Conservation (phyloP, 2,329 filamentous ascomycete genomes). For the Elsinoe fawcettii region DNA sequence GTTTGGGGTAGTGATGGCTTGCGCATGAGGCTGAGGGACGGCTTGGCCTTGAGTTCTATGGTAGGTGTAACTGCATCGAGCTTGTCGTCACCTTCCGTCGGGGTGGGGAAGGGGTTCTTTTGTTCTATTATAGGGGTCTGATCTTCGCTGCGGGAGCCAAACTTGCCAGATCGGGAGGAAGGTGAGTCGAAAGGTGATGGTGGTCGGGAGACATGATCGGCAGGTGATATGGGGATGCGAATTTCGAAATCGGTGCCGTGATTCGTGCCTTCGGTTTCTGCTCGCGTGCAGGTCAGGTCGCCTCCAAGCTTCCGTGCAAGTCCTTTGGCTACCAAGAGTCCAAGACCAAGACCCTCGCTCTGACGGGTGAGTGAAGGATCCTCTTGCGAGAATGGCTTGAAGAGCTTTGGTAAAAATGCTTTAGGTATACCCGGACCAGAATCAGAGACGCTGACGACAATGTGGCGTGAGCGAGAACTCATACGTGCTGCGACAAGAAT, state of each 20-base stretch:
- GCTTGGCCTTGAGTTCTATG: neutral
- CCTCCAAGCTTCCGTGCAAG: conserved; percentile 61
- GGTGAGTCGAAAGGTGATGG: conserved; percentile 43
- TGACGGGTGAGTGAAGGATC: conserved; percentile 60
- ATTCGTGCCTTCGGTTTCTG: conserved; percentile 52
- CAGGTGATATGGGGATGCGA: conserved; percentile 52
- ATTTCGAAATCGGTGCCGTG: conserved; percentile 64
- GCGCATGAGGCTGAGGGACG: conserved; percentile 4
- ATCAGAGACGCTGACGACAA: conserved; percentile 56
- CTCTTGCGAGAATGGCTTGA: conserved; percentile 62
- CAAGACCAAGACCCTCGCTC: conserved; percentile 61
- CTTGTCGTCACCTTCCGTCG: conserved; percentile 14
- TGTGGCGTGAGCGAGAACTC: conserved; percentile 43
- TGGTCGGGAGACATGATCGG: conserved; percentile 44
- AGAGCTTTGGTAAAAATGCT: conserved; percentile 58
- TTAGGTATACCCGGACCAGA: conserved; percentile 62
- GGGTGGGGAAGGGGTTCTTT: conserved; percentile 13
- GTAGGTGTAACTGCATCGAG: neutral
- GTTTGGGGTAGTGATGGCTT: conserved; percentile 17
- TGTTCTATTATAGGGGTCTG: neutral
- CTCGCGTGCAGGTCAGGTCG: conserved; percentile 56
- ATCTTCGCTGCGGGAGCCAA: neutral
- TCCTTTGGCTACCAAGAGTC: conserved; percentile 64
- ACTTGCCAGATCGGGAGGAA: neutral
- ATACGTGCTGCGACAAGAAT: conserved; percentile 51